These are phyloP conservation scores for Nitzschia sp. DNA, from an alignment of 108 stramenopile genomes.

Conservation along the genomic window DNA sequence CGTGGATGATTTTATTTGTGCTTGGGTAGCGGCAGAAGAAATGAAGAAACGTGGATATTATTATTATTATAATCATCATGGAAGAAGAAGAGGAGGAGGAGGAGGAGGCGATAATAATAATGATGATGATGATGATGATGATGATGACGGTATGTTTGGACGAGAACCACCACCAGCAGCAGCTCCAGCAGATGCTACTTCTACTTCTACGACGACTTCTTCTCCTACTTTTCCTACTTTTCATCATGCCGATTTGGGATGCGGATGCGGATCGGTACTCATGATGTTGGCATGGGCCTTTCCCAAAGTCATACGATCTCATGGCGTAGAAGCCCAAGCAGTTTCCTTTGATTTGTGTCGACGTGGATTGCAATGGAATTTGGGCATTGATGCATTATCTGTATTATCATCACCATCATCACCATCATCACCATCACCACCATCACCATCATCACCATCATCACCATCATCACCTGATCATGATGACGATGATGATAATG, in stretches of 20 bases:
- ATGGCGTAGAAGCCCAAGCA: slow-evolving; percentile 34
- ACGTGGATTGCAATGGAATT: slow-evolving; percentile 31
- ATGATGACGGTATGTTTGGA: slow-evolving; percentile 13
- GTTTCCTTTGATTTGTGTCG: slow-evolving; percentile 28
- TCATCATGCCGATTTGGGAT: slow-evolving; percentile 31
- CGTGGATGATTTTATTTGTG: slow-evolving; percentile 39
- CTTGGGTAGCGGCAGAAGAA: slow-evolving; percentile 38
- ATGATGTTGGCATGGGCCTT: slow-evolving; percentile 43
- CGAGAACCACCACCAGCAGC: not conserved
- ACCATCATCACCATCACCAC: not conserved
- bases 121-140: slow-evolving; percentile 4
- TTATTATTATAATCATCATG: not conserved
- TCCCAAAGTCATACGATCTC: slow-evolving; percentile 24
- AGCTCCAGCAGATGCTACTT: not conserved
- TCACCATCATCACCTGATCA: not conserved
- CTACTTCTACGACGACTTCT: not conserved
- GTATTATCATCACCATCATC: too few species aligned
- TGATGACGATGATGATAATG: not conserved
- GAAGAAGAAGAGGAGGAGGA: not conserved
- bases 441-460: not conserved
- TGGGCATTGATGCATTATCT: slow-evolving; percentile 12
- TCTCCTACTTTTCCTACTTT: too few species aligned
- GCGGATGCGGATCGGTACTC: slow-evolving; percentile 35
- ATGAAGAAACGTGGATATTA: slow-evolving; percentile 27
- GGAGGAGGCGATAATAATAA: slow-evolving; percentile 32